Evolutionary conservation across 2,329 filamentous ascomycete species (phyloP).

Genomic region (Alternaria consortialis): DNA sequence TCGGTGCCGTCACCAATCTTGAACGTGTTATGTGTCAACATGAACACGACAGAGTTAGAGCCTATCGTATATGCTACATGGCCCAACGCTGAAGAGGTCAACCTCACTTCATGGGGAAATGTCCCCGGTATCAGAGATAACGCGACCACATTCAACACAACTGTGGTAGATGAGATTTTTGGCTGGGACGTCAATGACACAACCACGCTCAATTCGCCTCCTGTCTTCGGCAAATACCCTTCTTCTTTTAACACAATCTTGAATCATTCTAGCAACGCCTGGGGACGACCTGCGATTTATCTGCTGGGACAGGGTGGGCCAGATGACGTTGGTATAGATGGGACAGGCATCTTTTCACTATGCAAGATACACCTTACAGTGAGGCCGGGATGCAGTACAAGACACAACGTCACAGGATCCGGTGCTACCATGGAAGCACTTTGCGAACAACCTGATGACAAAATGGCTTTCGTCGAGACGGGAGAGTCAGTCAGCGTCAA

Average conservation of each 20-base stretch:
- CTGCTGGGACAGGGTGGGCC: constrained; percentile 60
- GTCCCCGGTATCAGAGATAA: constrained; percentile 23
- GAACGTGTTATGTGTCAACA: constrained; percentile 77
- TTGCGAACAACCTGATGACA: constrained; percentile 67
- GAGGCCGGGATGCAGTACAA: constrained; percentile 72
- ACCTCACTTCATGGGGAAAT: constrained; percentile 33
- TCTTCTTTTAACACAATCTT: constrained; percentile 68
- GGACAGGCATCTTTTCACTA: constrained; percentile 63
- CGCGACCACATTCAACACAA: constrained; percentile 41
- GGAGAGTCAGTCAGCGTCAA: constrained; percentile 61
- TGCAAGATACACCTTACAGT: constrained; percentile 73
- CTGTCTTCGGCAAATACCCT: constrained; percentile 61
- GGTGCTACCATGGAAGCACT: constrained; percentile 68
- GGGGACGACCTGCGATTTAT: constrained; percentile 67
- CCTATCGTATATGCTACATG: constrained; percentile 72
- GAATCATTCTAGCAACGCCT: constrained; percentile 47
- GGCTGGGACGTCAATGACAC: constrained; percentile 66
- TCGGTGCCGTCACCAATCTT: constrained; percentile 75
- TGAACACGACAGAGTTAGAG: constrained; percentile 65
- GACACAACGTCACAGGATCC: constrained; percentile 54
- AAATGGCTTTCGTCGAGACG: constrained; percentile 64
- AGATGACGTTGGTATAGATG: constrained; percentile 28
- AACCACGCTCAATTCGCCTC: constrained; percentile 56
- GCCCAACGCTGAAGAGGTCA: constrained; percentile 53
- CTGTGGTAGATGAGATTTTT: constrained; percentile 75